Evolutionary conservation across 1,139 yeast species (phyloP), one percentile per base, ranked within the genome.

Genomic region (Candida frijolesensis): DNA sequence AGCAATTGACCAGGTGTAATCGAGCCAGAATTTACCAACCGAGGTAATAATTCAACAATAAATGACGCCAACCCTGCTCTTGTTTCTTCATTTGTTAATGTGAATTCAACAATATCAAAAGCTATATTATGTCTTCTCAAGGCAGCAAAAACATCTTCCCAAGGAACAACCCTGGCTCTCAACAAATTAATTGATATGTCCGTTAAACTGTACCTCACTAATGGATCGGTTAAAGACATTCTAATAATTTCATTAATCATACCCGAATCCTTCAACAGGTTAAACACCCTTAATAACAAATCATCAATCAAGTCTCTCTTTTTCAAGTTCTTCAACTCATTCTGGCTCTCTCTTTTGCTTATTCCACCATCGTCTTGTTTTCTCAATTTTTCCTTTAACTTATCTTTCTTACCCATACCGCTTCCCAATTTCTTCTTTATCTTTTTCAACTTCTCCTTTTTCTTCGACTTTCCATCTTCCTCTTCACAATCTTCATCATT

Each of bases 101-200:
- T 48, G 47, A 60, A 60, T 47, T 59, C 55, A 35, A 67, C 55
- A 30, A 68, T 65, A 42, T 70, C 72, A 33, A 61, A 49, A 4
- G 71, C 73, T 47, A 71, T 60, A 6, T 72, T 74, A 42, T 72
- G 66, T 6, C 63, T 63, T 50, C 58, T 66, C 48, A 71, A 57
- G 9, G 74, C 74, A 8, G 49, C 58, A 50, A 71, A 70, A 10
- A 71, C 60, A 39, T 70, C 73, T 47, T 63, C 59, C 58, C 65
- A 71, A 1, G 76, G 74, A 53, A 70, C 70, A 4, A 66, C 73
- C 33, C 64, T 66, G 1, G 69, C 66, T 48, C 64, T 57, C 34
- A 71, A 51, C 42, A 70, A 58, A 15, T 66, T 64, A 42, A 67
- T 59, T 6, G 69, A 60, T 14, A 68, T 52, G 27, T 66, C 63